These are phyloP conservation scores for Microdochium bolleyi DNA, from an alignment of 2,329 filamentous ascomycete genomes.

Conservation along the genomic window DNA sequence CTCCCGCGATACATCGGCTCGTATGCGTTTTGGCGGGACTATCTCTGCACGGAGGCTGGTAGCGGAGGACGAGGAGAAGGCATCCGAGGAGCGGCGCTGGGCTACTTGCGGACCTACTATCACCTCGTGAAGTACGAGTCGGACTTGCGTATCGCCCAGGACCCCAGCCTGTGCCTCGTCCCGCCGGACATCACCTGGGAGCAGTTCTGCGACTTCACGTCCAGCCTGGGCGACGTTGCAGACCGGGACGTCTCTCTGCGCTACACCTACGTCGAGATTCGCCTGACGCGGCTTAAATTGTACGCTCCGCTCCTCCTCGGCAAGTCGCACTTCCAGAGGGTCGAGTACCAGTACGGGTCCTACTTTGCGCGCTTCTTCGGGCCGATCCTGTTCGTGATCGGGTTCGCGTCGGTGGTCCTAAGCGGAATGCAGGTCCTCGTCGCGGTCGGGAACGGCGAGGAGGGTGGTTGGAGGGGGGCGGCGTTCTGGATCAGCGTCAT, in stretches of 20 bases:
- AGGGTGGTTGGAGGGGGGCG: not conserved
- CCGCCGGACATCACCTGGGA: constrained; percentile 8
- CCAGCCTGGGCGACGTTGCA: constrained; percentile 3
- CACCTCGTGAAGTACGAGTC: constrained; percentile 21
- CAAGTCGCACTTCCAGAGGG: constrained; percentile 12
- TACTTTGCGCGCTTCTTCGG: constrained; percentile 15
- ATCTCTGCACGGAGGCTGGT: constrained; percentile 5
- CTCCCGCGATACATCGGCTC: constrained; percentile 18
- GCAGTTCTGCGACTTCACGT: constrained; percentile 8
- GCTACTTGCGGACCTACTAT: constrained; percentile 23
- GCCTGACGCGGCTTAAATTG: constrained; percentile 7
- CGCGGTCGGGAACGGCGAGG: constrained; percentile 3
- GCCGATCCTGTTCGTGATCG: constrained; percentile 14
- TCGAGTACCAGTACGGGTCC: constrained; percentile 11
- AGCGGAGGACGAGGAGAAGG: constrained; percentile 1
- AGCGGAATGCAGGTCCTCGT: constrained; percentile 12
- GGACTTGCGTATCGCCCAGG: constrained; percentile 24
- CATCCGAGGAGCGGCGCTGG: constrained; percentile 13
- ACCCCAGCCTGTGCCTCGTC: constrained; percentile 7
- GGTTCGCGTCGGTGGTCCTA: constrained; percentile 11
- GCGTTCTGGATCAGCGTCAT: constrained; percentile 7
- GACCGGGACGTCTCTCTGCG: constrained; percentile 8
- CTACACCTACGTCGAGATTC: constrained; percentile 4
- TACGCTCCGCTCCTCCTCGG: constrained; percentile 12
- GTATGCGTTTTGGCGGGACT: constrained; percentile 14